A percentile compares a stretch with the other conserved stretches of the same genome.
Conservation (phyloP, 2,329 filamentous ascomycete species). For the Bertia moriformis region DNA sequence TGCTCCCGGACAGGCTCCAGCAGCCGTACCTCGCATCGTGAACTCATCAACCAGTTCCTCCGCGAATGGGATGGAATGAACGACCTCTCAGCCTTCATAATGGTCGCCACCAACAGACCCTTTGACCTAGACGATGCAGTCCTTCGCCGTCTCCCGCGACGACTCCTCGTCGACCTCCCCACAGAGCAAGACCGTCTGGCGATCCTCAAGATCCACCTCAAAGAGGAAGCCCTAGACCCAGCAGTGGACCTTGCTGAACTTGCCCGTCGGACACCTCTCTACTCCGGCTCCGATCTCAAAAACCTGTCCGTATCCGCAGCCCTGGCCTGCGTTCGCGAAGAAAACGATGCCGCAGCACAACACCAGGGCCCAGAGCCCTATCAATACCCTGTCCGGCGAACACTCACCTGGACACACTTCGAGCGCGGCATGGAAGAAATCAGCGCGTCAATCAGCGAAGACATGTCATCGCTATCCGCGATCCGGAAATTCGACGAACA, state of each 20-base stretch:
- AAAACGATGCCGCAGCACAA: constrained; percentile 10
- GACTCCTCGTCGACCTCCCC: neutral
- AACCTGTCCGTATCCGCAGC: constrained; percentile 36
- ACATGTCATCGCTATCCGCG: constrained; percentile 46
- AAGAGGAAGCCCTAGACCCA: constrained; percentile 26
- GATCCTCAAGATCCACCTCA: constrained; percentile 34
- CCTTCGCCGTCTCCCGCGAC: constrained; percentile 14
- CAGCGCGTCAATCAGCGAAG: constrained; percentile 50
- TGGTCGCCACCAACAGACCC: constrained; percentile 56
- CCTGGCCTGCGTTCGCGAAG: constrained; percentile 33
- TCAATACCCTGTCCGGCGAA: constrained; percentile 38
- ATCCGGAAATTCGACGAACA: constrained; percentile 60
- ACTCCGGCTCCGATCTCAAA: constrained; percentile 39
- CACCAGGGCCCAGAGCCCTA: constrained; percentile 21
- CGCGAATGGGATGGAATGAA: constrained; percentile 59
- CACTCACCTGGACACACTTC: constrained; percentile 38
- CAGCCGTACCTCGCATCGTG: constrained; percentile 43
- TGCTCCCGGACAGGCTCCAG: constrained; percentile 37
- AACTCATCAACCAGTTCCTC: constrained; percentile 57
- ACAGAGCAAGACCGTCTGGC: constrained; percentile 25
- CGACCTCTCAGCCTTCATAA: constrained; percentile 50
- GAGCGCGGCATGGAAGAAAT: constrained; percentile 51
- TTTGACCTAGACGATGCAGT: constrained; percentile 52
- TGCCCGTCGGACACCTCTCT: constrained; percentile 30
- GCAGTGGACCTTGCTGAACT: constrained; percentile 26